Evolutionary conservation across 805 yeast genomes (phyloP).

Genomic region (Lipomyces orientalis): DNA sequence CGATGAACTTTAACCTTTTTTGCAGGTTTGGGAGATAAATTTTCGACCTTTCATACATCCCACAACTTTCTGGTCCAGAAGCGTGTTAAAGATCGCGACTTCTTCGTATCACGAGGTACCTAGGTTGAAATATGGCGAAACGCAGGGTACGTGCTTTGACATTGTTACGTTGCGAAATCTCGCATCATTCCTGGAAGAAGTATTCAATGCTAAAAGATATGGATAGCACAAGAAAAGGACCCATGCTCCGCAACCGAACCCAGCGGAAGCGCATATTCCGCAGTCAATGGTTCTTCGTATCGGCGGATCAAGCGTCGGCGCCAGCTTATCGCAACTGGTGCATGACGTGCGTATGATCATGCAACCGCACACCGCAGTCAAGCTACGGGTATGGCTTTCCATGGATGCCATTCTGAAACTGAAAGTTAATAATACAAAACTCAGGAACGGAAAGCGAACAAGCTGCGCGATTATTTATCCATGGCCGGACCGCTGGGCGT

Average conservation of each 20-base stretch:
- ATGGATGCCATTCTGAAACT: neutral
- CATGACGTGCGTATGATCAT: conserved; percentile 84
- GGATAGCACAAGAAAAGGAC: conserved; percentile 80
- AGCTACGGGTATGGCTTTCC: conserved; percentile 52
- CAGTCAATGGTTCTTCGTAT: conserved; percentile 92
- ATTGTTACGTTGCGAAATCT: too few species aligned
- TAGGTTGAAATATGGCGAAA: conserved; percentile 52
- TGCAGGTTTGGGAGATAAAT: conserved; percentile 1
- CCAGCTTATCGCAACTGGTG: conserved; percentile 82
- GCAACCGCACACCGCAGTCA: conserved; percentile 97
- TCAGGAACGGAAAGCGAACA: conserved; percentile 80
- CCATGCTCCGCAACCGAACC: conserved; percentile 64
- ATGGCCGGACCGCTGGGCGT: conserved; percentile 98
- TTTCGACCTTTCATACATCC: neutral
- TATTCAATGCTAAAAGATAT: neutral
- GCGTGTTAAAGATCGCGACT: neutral
- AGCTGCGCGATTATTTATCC: conserved; percentile 90
- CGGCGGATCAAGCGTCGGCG: conserved; percentile 76
- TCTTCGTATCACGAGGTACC: neutral
- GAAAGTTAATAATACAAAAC: neutral
- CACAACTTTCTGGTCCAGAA: neutral
- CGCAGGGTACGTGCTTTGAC: conserved; percentile 52
- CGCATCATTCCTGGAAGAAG: too few species aligned
- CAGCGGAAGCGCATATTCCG: conserved; percentile 77
- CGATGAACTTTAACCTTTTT: conserved; percentile 4